Evolutionary conservation across 1,284 basidiomycete species (phyloP).

Genomic region (Ustilago tritici): DNA sequence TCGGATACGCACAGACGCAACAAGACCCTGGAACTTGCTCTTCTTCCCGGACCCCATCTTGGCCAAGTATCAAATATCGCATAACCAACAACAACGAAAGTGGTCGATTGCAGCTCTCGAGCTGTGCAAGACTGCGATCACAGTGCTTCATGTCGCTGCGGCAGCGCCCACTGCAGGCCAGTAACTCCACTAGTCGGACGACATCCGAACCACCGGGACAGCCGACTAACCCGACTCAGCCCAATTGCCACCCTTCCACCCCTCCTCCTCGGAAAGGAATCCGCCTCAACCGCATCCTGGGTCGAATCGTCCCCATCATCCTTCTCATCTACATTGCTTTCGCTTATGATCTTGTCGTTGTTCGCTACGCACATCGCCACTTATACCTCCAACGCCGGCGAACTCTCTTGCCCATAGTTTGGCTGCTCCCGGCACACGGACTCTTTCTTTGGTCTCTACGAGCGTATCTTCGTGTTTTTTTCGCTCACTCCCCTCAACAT

Average conservation of each 20-base stretch:
- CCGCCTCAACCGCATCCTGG: slow-evolving; percentile 39
- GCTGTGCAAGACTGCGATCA: background rate
- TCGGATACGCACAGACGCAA: slow-evolving; percentile 4
- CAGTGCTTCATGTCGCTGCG: slow-evolving; percentile 24
- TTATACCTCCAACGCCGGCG: slow-evolving; percentile 15
- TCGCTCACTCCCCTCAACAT: slow-evolving; percentile 10
- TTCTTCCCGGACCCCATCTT: background rate
- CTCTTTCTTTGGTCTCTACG: slow-evolving; percentile 34
- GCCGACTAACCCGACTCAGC: background rate
- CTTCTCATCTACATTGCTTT: slow-evolving; percentile 38
- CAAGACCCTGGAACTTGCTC: slow-evolving; percentile 10
- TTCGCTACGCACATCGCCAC: slow-evolving; percentile 29
- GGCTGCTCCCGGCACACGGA: slow-evolving; percentile 29
- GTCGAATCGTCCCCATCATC: slow-evolving; percentile 47
- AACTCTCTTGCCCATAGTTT: slow-evolving; percentile 5
- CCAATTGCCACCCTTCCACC: background rate
- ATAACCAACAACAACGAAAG: background rate
- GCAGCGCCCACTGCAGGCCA: slow-evolving; percentile 13
- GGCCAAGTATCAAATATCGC: too few relatives aligned
- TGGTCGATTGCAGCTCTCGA: background rate
- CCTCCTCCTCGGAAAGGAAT: slow-evolving; percentile 14
- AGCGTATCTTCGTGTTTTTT: slow-evolving; percentile 36
- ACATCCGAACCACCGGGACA: slow-evolving; percentile 6
- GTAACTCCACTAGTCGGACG: background rate
- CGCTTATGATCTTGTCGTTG: slow-evolving; percentile 35